A percentile compares a stretch with the other conserved stretches of the same genome.
These are phyloP conservation scores for Climacium dendroides DNA, from an alignment of 225 moss, liverwort and hornwort genomes.

Conservation along the genomic window DNA sequence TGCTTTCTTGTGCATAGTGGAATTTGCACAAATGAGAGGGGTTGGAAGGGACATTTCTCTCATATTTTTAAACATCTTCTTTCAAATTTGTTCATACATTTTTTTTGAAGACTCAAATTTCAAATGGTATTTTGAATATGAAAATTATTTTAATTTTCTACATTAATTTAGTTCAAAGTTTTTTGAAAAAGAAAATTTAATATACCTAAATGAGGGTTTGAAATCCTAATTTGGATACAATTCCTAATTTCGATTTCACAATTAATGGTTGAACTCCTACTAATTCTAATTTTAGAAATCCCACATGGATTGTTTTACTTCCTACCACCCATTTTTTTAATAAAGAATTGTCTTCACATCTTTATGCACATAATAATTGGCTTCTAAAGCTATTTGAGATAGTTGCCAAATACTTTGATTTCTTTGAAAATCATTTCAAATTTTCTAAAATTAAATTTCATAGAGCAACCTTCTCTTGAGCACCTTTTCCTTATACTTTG, in stretches of 20 bases:
- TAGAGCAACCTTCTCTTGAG: fast-evolving
- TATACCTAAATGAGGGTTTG: background rate
- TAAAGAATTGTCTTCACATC: background rate
- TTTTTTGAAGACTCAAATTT: fast-evolving
- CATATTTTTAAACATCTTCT: no score
- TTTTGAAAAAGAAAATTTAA: background rate
- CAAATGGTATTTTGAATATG: background rate
- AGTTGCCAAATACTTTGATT: no score
- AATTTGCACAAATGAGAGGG: no score
- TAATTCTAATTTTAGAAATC: background rate
- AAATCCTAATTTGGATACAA: background rate
- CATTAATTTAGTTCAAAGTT: background rate
- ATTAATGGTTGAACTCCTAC: background rate
- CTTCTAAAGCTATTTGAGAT: fast-evolving
- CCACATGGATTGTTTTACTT: background rate
- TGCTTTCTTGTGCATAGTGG: no score
- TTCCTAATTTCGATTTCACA: background rate
- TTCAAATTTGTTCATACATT: background rate
- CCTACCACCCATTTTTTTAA: background rate
- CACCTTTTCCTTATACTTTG: background rate
- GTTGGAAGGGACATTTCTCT: no score
- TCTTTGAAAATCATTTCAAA: no score
- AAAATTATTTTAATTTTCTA: background rate
- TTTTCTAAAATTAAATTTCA: background rate
- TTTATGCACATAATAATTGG: fast-evolving